A percentile compares a stretch with the other conserved stretches of the same genome.
phyloP scores from a whole-genome alignment of 2,329 filamentous ascomycete genomes.

The Dendryphion nanum region DNA sequence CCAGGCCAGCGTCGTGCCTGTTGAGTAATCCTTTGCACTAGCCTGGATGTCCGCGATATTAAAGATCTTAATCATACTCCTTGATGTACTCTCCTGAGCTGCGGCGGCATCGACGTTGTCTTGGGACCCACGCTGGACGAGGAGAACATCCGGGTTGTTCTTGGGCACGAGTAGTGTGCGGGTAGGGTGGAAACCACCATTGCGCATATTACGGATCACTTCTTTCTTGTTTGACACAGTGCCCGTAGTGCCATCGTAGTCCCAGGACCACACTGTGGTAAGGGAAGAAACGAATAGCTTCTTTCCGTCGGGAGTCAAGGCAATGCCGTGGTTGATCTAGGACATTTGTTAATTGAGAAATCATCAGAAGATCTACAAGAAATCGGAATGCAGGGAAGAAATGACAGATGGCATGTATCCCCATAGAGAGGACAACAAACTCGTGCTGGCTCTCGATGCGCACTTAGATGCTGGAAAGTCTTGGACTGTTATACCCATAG shows the following conservation, averaged over 20 bases:
- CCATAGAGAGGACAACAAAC: too few species aligned
- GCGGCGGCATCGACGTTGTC: constrained; percentile 59
- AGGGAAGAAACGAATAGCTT: constrained; percentile 7
- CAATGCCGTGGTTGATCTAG: constrained; percentile 9
- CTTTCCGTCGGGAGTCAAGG: constrained; percentile 7
- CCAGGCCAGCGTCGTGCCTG: constrained; percentile 55
- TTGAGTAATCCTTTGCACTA: constrained; percentile 46
- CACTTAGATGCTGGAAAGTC: too few species aligned
- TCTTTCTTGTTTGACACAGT: constrained; percentile 5
- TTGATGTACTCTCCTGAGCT: constrained; percentile 50
- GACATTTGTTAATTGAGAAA: too few species aligned
- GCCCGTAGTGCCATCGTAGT: constrained; percentile 4
- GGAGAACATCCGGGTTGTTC: constrained; percentile 45
- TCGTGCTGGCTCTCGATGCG: too few species aligned
- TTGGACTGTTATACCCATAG: too few species aligned
- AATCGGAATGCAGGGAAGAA: too few species aligned
- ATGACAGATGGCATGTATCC: too few species aligned
- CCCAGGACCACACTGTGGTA: constrained; percentile 5
- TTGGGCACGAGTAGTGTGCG: constrained; percentile 6
- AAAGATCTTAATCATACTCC: constrained; percentile 62
- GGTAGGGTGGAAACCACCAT: constrained; percentile 3
- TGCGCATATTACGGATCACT: constrained; percentile 6
- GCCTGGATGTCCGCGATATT: constrained; percentile 42
- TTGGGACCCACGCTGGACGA: constrained; percentile 62
- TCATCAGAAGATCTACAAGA: too few species aligned